Percentiles rank a stretch among this genome's conserved stretches.
These are phyloP conservation scores for Tetrahymena malaccensis DNA, from an alignment of 73 alveolate genomes.

Conservation along the genomic window DNA sequence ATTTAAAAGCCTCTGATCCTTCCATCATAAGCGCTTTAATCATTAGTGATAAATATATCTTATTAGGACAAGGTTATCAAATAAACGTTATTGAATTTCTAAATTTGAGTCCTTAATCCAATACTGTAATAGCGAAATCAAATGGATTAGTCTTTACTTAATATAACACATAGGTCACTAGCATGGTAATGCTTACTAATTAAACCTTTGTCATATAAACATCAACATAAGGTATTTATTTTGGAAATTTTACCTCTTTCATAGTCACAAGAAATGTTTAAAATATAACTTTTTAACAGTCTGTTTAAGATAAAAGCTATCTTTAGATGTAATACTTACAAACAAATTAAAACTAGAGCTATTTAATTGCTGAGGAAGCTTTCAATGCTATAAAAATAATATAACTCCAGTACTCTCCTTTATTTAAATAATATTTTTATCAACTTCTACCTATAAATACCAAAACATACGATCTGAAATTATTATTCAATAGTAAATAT, in stretches of 20 bases:
- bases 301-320: not conserved
- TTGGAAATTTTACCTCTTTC: not conserved
- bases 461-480: not conserved
- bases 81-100: not conserved
- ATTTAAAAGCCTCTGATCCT: not conserved
- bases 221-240: not conserved
- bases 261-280: not conserved
- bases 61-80: not conserved
- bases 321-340: not conserved
- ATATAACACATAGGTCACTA: not conserved
- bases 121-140: not conserved
- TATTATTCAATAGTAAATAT: not conserved
- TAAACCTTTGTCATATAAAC: not conserved
- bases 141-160: not conserved
- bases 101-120: not conserved
- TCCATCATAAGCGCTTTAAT: not conserved
- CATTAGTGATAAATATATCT: not conserved
- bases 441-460: not conserved
- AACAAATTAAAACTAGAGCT: not conserved
- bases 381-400: not conserved
- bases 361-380: not conserved
- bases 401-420: not conserved
- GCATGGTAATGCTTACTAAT: not conserved
- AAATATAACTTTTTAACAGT: not conserved
- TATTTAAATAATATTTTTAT: not conserved